Evolutionary conservation across 257 asterid species (phyloP).

Genomic region (Gentiana straminea): DNA sequence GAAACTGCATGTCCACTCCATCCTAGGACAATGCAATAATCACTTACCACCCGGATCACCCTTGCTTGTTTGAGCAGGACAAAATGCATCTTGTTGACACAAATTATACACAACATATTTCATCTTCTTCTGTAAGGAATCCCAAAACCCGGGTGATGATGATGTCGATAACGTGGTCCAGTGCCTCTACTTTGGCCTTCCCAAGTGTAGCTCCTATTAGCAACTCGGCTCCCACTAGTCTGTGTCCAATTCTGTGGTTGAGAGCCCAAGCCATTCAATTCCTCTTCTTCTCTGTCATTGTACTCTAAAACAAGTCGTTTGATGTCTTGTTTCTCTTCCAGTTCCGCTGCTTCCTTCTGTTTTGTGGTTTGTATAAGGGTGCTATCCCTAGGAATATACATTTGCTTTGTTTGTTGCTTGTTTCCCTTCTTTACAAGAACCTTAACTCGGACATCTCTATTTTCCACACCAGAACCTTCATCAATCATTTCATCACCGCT

Average conservation of each 20-base stretch:
- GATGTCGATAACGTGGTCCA: constrained; percentile 62
- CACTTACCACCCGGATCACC: no score
- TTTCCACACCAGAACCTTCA: constrained; percentile 61
- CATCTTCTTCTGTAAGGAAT: constrained; percentile 66
- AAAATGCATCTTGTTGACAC: not conserved
- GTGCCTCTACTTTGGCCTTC: constrained; percentile 52
- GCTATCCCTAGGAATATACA: constrained; percentile 86
- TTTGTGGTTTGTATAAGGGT: constrained; percentile 89
- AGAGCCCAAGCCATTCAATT: constrained; percentile 50
- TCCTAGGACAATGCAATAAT: no score
- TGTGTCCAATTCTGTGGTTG: constrained; percentile 51
- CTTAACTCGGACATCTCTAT: constrained; percentile 73
- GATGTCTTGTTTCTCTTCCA: constrained; percentile 95
- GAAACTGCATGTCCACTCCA: no score
- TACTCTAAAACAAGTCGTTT: constrained; percentile 83
- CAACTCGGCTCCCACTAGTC: constrained; percentile 52
- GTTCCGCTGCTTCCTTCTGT: constrained; percentile 98
- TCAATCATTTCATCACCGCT: constrained; percentile 85
- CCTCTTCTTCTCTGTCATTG: constrained; percentile 98
- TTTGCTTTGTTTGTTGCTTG: constrained; percentile 87
- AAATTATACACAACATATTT: constrained; percentile 1
- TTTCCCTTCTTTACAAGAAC: constrained; percentile 94
- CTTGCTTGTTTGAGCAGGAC: no score
- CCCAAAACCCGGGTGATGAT: constrained; percentile 58
- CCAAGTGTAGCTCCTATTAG: constrained; percentile 55